Evolutionary conservation across 495 filamentous ascomycete genomes (phyloP), one percentile per base, ranked within the genome.

Genomic region (Penicillium nucicola): DNA sequence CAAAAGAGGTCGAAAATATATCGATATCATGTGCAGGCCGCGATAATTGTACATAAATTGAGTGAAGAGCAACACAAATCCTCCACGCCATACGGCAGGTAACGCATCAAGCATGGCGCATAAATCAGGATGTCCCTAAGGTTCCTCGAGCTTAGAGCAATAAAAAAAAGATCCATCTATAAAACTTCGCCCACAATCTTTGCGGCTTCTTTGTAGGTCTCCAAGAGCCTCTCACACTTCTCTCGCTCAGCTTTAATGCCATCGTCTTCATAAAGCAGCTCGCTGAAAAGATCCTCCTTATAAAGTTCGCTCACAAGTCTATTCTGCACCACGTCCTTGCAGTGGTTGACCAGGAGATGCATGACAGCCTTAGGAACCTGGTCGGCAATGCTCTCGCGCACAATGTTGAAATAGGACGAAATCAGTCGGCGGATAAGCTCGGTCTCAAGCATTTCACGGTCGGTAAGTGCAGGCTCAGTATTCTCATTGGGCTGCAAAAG

Each of bases 351-450:
- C 38, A 98, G 83, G 10, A 98, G 84, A 62, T 98, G 93, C 93
- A 98, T 98, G 58, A 98, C 87, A 1, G 93, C 93, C 73, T 98
- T 98, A 40, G 93, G 93, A 15, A 98, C 95, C 69, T 97, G 92
- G 62, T 98, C 93, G 19, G 92, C 92, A 57, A 97, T 96, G 32
- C 88, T 90, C 65, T 98, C 93, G 45, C 93, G 88, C 10, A 98
- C 93, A 56, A 98, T 98, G 61, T 95, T 92, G 78, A 98, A 98
- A 69, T 98, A 98, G 1, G 90, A 96, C 44, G 87, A 92, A 58
- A 98, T 98, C 30, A 98, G 78, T 28, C 92, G 88, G 28, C 92
- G 89, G 63, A 98, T 98, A 19, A 98, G 82, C 69, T 98, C 93
- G 7, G 93, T 96, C 69, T 98, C 93, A 76, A 98, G 86, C 22